Evolutionary conservation across 371 early-diverging fungal genomes (phyloP).

Genomic region (Mortierella sp.): DNA sequence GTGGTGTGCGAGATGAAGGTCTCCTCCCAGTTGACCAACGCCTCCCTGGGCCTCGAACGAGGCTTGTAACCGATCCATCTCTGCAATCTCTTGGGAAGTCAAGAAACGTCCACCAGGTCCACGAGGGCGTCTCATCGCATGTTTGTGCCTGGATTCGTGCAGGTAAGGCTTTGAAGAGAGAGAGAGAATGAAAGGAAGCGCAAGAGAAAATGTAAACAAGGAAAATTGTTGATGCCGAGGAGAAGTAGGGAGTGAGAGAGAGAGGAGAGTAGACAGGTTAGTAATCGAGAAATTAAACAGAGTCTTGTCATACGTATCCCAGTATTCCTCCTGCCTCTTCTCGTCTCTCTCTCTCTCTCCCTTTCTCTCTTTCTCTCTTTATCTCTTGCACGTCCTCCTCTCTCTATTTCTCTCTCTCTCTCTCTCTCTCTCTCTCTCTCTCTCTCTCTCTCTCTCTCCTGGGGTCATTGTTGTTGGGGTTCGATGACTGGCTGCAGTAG

Average conservation of each 20-base stretch:
- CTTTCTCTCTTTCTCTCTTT: too few relatives aligned
- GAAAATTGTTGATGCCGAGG: not conserved
- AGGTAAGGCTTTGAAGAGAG: slow-evolving; percentile 77
- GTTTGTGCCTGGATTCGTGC: slow-evolving; percentile 97
- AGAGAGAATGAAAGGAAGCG: not conserved
- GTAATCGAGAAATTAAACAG: not conserved
- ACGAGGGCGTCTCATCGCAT: slow-evolving; percentile 96
- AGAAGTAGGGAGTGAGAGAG: not conserved
- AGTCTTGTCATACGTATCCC: too few relatives aligned
- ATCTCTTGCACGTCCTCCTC: too few relatives aligned
- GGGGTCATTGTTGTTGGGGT: too few relatives aligned
- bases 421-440: too few relatives aligned
- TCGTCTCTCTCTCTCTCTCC: too few relatives aligned
- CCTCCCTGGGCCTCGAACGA: slow-evolving; percentile 41
- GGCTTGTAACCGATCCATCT: slow-evolving; percentile 47
- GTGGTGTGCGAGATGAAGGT: slow-evolving; percentile 35
- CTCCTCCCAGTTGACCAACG: slow-evolving; percentile 36
- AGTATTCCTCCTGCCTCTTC: too few relatives aligned
- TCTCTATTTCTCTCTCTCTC: too few relatives aligned
- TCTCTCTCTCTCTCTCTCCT: too few relatives aligned
- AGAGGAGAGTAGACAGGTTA: not conserved
- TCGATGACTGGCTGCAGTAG: too few relatives aligned
- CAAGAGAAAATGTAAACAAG: not conserved
- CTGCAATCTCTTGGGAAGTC: slow-evolving; percentile 54
- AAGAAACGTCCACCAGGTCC: slow-evolving; percentile 97